Base-by-base conservation (phyloP, 352 stramenopile species). In the Thalassiosira sp. region DNA sequence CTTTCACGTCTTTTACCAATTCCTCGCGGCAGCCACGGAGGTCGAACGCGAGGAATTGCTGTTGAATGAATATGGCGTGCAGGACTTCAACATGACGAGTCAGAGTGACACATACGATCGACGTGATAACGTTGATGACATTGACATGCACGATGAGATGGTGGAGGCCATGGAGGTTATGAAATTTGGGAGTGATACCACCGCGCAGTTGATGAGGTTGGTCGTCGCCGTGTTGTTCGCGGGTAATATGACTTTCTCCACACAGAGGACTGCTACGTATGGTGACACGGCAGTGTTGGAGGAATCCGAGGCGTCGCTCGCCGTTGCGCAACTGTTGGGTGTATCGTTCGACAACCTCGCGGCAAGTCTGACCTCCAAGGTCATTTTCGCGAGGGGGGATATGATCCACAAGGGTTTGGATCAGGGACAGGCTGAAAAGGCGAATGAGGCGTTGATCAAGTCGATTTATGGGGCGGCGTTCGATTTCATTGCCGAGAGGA, bases 1-100 rank as follows among this genome's bases (percentile, higher is more conserved):
- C 82, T 99, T 98, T 88, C 97, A 99, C 84, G 96, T 99, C 45
- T 99, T 99, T 79, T 99, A 99, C 81, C 78, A 99, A 15, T 73
- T 91, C 6, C 85, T 91, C 0, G 72, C 73, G 42, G 81, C 95
- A 13, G 94, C 95, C 56, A 94, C 94, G 40, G 84, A 77, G 5
- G 86, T 91, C 24, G 85, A 93, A 25, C 83, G 90, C 20, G 65
- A 93, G 60, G 76, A 95, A 3, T 80, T 89, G 5, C 65, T 65
- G 7, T 81, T 98, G 15, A 87, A 82, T 20, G 84, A 94, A 0
- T 82, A 92, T 43, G 87, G 83, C 13, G 18, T 86, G 6, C 79
- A 72, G 22, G 94, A 94, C 66, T 97, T 97, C 71, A 86, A 91
- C 33, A 71, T 98, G 16, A 64, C 97, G 0, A 96, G 94, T 79